Percentiles rank a stretch among this genome's conserved stretches.
phyloP scores from a whole-genome alignment of 352 stramenopile genomes.

The Pythium pectinolyticum region DNA sequence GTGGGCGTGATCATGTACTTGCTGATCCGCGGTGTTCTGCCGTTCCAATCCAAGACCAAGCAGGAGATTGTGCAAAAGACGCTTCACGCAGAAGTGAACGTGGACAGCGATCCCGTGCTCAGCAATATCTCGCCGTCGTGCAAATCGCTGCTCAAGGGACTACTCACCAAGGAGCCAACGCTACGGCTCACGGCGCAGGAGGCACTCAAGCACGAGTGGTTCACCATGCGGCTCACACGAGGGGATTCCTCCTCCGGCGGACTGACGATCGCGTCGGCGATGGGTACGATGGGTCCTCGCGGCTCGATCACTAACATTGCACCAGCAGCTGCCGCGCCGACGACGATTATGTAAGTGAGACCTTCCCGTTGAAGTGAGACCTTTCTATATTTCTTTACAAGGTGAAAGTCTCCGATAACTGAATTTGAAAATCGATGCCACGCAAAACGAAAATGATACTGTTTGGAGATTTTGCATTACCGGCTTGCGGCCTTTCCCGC shows the following conservation, averaged over 20 bases:
- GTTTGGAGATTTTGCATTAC: neutral
- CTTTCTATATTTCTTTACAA: neutral
- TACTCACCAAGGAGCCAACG: constrained; percentile 84
- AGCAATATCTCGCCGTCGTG: constrained; percentile 51
- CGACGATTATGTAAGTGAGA: constrained; percentile 22
- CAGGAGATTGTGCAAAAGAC: constrained; percentile 93
- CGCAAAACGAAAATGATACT: neutral
- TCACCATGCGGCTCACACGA: constrained; percentile 28
- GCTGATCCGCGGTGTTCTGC: constrained; percentile 84
- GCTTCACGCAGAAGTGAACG: constrained; percentile 80
- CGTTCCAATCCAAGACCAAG: constrained; percentile 91
- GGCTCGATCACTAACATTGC: constrained; percentile 27
- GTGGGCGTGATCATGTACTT: constrained; percentile 94
- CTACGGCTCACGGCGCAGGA: constrained; percentile 80
- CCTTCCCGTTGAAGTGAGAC: neutral
- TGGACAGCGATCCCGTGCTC: constrained; percentile 65
- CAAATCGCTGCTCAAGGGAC: constrained; percentile 69
- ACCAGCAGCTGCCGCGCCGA: constrained; percentile 3
- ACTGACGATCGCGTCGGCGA: neutral
- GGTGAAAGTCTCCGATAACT: neutral
- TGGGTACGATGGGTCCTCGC: constrained; percentile 27
- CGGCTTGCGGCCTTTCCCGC: constrained; percentile 22
- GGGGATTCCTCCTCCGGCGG: constrained; percentile 18
- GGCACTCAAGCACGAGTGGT: constrained; percentile 85
- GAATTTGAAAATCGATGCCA: neutral